Base-by-base conservation (phyloP, 805 yeast species). In the Blastobotrys americana region DNA sequence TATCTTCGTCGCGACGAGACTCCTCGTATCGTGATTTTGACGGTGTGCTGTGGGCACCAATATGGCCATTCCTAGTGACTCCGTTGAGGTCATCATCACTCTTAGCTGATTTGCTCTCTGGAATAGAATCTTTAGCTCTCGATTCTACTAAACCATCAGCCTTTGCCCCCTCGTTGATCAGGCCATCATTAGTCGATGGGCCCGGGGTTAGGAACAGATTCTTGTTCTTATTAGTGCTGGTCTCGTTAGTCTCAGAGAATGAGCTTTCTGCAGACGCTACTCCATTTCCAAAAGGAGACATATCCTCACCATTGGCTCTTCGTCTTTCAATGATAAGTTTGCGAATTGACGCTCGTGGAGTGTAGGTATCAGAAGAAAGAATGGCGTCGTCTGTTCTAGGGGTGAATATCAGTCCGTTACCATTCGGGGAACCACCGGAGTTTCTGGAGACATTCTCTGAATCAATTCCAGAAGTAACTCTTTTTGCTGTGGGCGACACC, bases 361-460 rank as follows among this genome's bases (percentile, higher is more conserved):
- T 75, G 59, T 84, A 84, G 3, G 84, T 77, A 35, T 77, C 82
- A n/a, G 86, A 77, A 2, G 82, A 69, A 48, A 83, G 62, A 48
- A 85, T 82, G 3, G 85, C 82, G 43, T 74, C 72, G 59, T 84
- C 89, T 3, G 85, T 77, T 21, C 68, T 61, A 21, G 71, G 55
- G 46, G 68, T 69, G 57, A 74, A 67, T 18, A 76, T 45, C 23
- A 58, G 61, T 3, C 44, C 16, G 35, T 21, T 21, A n/a, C 34
- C 25, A 16, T 23, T 23, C 5, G 40, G 40, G n/a, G 40, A 37
- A 8, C 36, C 13, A 3, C 36, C 21, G 18, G 37, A 37, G 23
- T 31, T 20, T 22, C 28, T 16, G 2, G 37, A 39, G 37, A 40
- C 5, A n/a, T 13, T 23, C 13, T 36, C 39, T 8, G 31, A 25